Evolutionary conservation across 257 asterid species (phyloP).

Genomic region (Gentiana straminea): DNA sequence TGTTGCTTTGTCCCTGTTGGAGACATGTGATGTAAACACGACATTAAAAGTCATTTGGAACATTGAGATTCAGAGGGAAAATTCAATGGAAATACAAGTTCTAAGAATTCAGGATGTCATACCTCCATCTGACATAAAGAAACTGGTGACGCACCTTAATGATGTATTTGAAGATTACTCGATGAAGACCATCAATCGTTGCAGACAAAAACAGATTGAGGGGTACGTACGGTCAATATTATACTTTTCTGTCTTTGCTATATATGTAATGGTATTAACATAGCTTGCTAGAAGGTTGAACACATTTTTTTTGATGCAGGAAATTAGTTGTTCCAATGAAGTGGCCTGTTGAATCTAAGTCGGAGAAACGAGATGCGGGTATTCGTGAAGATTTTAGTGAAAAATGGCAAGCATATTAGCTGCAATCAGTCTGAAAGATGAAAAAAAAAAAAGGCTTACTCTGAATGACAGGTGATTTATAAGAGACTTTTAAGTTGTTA

Average conservation of each 20-base stretch:
- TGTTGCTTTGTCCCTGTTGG: slow-evolving; percentile 22
- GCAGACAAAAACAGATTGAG: slow-evolving; percentile 14
- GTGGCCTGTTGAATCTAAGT: slow-evolving; percentile 12
- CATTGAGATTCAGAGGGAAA: slow-evolving; percentile 25
- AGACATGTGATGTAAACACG: slow-evolving; percentile 21
- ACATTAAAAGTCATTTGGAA: slow-evolving; percentile 35
- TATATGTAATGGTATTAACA: too few relatives aligned
- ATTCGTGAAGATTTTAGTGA: not conserved
- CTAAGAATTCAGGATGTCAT: slow-evolving; percentile 36
- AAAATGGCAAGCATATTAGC: not conserved
- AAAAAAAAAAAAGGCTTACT: not conserved
- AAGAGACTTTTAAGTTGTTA: too few relatives aligned
- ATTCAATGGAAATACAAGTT: slow-evolving; percentile 20
- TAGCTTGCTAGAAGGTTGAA: not conserved
- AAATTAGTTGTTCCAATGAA: slow-evolving; percentile 13
- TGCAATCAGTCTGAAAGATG: not conserved
- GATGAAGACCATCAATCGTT: slow-evolving; percentile 5
- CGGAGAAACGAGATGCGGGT: not conserved
- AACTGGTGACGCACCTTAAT: slow-evolving; percentile 10
- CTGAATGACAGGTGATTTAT: too few relatives aligned
- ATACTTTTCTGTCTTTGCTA: too few relatives aligned
- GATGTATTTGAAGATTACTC: slow-evolving; percentile 11
- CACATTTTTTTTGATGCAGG: slow-evolving; percentile 9
- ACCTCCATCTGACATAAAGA: slow-evolving; percentile 17
- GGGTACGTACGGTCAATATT: slow-evolving; percentile 7